Evolutionary conservation across 495 filamentous ascomycete species (phyloP), one percentile per base, ranked within the genome.

Genomic region (Neurospora discreta): DNA sequence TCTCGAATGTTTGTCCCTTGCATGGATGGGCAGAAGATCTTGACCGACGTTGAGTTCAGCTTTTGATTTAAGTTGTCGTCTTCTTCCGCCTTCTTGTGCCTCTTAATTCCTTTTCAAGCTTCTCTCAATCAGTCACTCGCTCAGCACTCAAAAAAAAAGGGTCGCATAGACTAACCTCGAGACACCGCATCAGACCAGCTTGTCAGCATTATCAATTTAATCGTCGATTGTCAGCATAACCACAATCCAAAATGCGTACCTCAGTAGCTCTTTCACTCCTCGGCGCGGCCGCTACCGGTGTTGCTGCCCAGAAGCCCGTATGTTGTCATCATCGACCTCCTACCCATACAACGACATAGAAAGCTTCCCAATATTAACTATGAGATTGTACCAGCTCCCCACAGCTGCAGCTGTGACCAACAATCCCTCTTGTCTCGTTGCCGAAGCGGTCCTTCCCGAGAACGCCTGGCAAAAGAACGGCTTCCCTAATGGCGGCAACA

Each of bases 401-500:
- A 81, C 88, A 74, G 91, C 90, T 68, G 79, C 86, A 46, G 77
- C 85, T 40, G 84, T 88, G 4, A 82, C 75, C n/a, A 85, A 87
- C 82, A 94, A 94, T 79, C 87, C 90, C n/a, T 69, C 74, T 10
- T 87, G 88, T 23, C 82, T 84, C 18, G 76, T 81, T 20, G 92
- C 90, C 81, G 81, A 84, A 46, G 91, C 90, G 7, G 82, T 75
- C 5, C 83, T 95, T 3, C 89, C 89, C 7, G 78, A 86, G 11
- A 80, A 82, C 6, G 74, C 84, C 2, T 86, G 84, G 76, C 84
- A 79, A 78, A 79, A 81, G 73, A 74, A 78, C 11, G 80, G 80
- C 26, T 84, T 81, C 71, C 78, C 84, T 38, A 84, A 84, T 58
- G 89, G 85, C 60, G 86, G 83, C 43, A 84, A 85, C 69, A 79